Evolutionary conservation across 768 basidiomycete genomes (phyloP).

Genomic region (Suillus decipiens): DNA sequence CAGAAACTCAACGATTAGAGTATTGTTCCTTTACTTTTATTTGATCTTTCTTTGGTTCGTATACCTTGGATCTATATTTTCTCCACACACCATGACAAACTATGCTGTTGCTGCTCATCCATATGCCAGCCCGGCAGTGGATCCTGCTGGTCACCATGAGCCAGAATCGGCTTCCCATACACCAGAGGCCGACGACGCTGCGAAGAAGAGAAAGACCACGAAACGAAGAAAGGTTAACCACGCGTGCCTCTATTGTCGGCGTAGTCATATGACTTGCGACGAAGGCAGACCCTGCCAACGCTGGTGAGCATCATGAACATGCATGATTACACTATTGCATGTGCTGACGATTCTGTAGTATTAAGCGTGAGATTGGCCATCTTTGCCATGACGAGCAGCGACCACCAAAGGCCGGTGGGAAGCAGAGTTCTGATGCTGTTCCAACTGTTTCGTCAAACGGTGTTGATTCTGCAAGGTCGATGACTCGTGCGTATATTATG

Average conservation of each 20-base stretch:
- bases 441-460: conserved; percentile 25
- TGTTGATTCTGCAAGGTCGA: conserved; percentile 35
- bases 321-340: conserved; percentile 15
- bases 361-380: conserved; percentile 96
- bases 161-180: conserved; percentile 19
- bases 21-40: neutral
- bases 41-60: neutral
- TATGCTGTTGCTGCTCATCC: conserved; percentile 26
- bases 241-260: conserved; percentile 90
- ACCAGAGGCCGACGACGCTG: conserved; percentile 31
- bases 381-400: conserved; percentile 88
- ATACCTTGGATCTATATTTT: neutral
- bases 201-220: conserved; percentile 44
- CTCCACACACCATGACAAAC: conserved; percentile 24
- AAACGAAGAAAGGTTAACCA: conserved; percentile 89
- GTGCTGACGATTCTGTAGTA: conserved; percentile 45
- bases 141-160: conserved; percentile 21
- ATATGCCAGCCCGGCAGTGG: conserved; percentile 24
- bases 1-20: conserved; percentile 1
- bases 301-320: conserved; percentile 59
- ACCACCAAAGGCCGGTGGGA: conserved; percentile 47
- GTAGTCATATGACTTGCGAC: conserved; percentile 93
- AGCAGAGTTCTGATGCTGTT: conserved; percentile 33
- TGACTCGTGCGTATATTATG: conserved; percentile 24
- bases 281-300: conserved; percentile 90